Conservation (phyloP, 345 rosid genomes). For the Clausena lansium region DNA sequence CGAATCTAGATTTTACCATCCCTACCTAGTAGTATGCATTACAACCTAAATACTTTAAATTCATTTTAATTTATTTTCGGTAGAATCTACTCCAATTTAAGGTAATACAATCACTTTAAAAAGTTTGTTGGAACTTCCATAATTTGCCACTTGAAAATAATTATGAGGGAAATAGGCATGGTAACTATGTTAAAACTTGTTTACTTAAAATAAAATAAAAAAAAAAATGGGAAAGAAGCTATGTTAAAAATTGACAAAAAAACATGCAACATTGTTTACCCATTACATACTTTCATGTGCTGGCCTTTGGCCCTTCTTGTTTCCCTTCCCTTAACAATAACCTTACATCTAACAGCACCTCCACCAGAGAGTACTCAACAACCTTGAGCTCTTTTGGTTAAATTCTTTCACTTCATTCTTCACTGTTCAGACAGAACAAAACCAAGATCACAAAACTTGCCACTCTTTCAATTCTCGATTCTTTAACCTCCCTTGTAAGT, state of each 20-base stretch:
- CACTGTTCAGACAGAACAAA: background rate
- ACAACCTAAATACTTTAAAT: too few relatives aligned
- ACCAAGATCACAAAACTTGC: conserved; percentile 23
- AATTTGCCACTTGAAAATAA: background rate
- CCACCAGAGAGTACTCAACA: too few relatives aligned
- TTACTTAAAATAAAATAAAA: too few relatives aligned
- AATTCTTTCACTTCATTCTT: background rate
- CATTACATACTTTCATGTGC: conserved; percentile 15
- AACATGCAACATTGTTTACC: background rate
- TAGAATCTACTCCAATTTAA: too few relatives aligned
- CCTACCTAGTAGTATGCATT: too few relatives aligned
- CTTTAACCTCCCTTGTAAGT: background rate
- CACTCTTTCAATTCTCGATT: background rate
- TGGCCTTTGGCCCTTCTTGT: background rate
- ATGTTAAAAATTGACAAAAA: background rate
- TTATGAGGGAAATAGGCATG: background rate
- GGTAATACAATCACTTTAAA: too few relatives aligned
- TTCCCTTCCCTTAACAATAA: background rate
- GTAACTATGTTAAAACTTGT: background rate
- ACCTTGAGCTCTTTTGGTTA: background rate
- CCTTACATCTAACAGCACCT: background rate
- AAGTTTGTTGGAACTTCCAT: background rate
- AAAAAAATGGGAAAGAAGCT: too few relatives aligned
- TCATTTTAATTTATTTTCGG: too few relatives aligned
- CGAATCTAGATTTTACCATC: too few relatives aligned